Base-by-base conservation (phyloP, 805 yeast genomes). In the Starmerella ratchasimensis region DNA sequence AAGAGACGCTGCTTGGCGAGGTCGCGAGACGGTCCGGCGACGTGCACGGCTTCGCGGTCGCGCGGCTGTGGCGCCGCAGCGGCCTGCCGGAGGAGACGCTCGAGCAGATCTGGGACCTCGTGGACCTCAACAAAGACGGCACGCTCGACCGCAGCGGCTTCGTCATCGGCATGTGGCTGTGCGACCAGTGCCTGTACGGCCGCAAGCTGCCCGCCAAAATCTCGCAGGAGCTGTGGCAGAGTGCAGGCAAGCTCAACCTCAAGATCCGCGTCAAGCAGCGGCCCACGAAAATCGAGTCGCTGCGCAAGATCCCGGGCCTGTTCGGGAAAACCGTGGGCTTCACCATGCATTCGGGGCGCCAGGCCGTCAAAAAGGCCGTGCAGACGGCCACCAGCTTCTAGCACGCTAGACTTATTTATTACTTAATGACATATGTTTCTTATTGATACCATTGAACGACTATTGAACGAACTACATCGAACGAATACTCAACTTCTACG, bases 141-240 rank as follows among this genome's bases (percentile, higher is more conserved):
- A 71, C 80, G 1, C 61, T 90, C 38, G 78, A 76, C 47, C 71
- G 81, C 44, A 76, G 74, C 26, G 88, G 86, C 45, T 90, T 90
- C 51, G 61, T 88, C 23, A 88, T 86, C n/a, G 98, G 98, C 0
- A 86, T 81, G 80, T 90, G 98, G 98, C 59, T 86, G 4, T 86
- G 90, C 2, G 99, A 90, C 57, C 98, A 90, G 59, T 81, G 95
- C 54, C 64, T 90, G 11, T 90, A 88, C 54, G 98, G 98, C 0
- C 66, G 93, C 28, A 90, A 90, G 55, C 61, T 90, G 34, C 97
- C 98, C 0, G 67, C 71, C 42, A 59, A 59, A 27, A 71, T 90
- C 5, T 74, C 70, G 28, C 71, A 69, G 4, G 68, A 66, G 21
- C 74, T 88, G 1, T 90, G 97, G 97, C 69, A 71, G 30, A 80